Evolutionary conservation across 1,284 basidiomycete species (phyloP), one percentile per base, ranked within the genome.

Genomic region (Pseudozyma hubeiensis): DNA sequence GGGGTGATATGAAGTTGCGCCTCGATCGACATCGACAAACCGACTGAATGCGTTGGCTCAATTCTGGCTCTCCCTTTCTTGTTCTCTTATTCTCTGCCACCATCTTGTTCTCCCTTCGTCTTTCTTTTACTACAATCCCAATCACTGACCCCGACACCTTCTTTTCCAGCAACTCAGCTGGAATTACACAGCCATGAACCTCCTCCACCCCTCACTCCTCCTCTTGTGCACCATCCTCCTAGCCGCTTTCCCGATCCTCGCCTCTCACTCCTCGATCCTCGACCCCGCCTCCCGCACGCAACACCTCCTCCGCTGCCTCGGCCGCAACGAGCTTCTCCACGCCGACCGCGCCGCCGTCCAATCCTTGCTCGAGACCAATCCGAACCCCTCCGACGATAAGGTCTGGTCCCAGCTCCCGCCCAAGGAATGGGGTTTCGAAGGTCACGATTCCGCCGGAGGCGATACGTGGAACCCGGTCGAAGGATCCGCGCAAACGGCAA

Each of bases 401-500:
- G 48, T 59, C 1, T 60, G 55, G 60, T 39, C 43, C 1, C 39
- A 45, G 3, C 66, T 69, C 19, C 13, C 30, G 0, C 66, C 66
- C 1, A 43, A 39, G 8, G 37, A 46, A 2, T 69, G 66, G 66
- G 66, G 66, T 6, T 69, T 69, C 24, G 40, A 53, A 7, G 55
- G 46, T 2, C 58, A 62, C 44, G 39, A 58, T 14, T 13, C 16
- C 0, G 19, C 45, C 0, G 55, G 16, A 3, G 33, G 10, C 5
- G 53, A 64, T 13, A 59, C 52, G 7, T 69, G 66, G 66, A 31
- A 1, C 0, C 53, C 45, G 1, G 33, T 13, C 2, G 13, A n/a
- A 0, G 29, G 46, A 3, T 30, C 14, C 0, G 43, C 41, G 0
- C 14, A 43, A n/a, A 43, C 33, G 7, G 37, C 9, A 0, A 59